phyloP scores from a whole-genome alignment of 129 eudicot species.

The Lactuca sativa region DNA sequence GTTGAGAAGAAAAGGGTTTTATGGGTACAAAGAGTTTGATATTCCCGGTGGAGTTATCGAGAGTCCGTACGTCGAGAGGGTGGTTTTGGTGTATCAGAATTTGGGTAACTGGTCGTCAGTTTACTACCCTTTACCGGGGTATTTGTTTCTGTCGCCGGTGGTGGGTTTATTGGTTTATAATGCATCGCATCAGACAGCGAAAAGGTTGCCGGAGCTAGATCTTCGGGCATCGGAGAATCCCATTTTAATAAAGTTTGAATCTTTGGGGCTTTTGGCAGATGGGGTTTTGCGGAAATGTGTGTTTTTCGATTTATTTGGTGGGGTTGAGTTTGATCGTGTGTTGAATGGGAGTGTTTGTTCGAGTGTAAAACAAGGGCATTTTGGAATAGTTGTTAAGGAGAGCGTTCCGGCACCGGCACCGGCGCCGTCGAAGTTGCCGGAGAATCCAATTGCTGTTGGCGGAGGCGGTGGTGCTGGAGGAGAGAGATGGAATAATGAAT shows the following conservation, averaged over 20 bases:
- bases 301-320: conserved; percentile 56
- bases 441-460: conserved; percentile 29
- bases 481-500: conserved; percentile 7
- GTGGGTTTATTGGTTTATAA: conserved; percentile 72
- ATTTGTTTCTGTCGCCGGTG: conserved; percentile 54
- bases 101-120: conserved; percentile 62
- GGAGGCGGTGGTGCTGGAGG: conserved; percentile 11
- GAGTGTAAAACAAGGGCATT: conserved; percentile 62
- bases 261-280: conserved; percentile 20
- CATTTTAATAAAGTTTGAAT: conserved; percentile 39
- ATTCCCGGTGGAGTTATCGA: conserved; percentile 58
- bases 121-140: conserved; percentile 71
- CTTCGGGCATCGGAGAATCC: conserved; percentile 49
- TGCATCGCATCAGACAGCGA: conserved; percentile 48
- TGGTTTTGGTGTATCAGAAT: conserved; percentile 73
- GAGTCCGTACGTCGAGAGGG: conserved; percentile 66
- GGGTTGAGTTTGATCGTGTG: conserved; percentile 57
- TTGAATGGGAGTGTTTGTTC: conserved; percentile 48
- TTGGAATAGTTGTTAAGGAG: conserved; percentile 52
- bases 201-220: conserved; percentile 42
- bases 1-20: conserved; percentile 48
- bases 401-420: conserved; percentile 51
- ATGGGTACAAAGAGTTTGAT: conserved; percentile 53
- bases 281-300: conserved; percentile 52
- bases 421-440: conserved; percentile 23